Percentiles rank a stretch among this genome's conserved stretches.
Evolutionary conservation across 768 basidiomycete species (phyloP).

Genomic region (Tephrocybe rancida): DNA sequence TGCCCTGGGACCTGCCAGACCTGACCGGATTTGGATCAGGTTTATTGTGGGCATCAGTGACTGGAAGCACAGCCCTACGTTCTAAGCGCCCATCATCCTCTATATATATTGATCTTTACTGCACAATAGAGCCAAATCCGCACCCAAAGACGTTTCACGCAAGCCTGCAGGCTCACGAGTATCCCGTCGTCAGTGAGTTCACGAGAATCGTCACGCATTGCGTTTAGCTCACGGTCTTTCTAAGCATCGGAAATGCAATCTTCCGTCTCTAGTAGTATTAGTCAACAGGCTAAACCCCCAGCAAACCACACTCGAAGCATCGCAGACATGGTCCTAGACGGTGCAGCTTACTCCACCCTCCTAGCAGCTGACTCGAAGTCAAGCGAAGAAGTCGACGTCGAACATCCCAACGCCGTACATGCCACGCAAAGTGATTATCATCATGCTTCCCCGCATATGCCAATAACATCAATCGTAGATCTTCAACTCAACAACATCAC

Average conservation of each 20-base stretch:
- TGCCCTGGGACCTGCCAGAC: too few relatives aligned
- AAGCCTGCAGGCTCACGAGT: too few relatives aligned
- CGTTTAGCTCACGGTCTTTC: not conserved
- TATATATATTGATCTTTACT: too few relatives aligned
- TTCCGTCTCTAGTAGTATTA: not conserved
- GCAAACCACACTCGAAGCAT: conserved; percentile 17
- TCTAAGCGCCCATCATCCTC: too few relatives aligned
- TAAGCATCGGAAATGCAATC: not conserved
- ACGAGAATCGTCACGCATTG: not conserved
- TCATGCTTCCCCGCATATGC: not conserved
- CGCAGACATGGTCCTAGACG: conserved; percentile 14
- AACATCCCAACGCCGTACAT: not conserved
- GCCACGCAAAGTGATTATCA: not conserved
- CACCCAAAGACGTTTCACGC: too few relatives aligned
- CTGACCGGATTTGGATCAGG: too few relatives aligned
- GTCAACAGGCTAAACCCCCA: not conserved
- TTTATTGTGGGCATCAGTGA: too few relatives aligned
- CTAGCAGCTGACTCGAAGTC: not conserved
- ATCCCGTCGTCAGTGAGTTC: not conserved
- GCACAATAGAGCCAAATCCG: too few relatives aligned
- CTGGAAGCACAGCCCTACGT: too few relatives aligned
- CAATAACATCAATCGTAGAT: conserved; percentile 19
- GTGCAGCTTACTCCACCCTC: not conserved
- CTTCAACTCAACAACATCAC: conserved; percentile 22
- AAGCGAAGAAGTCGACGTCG: not conserved